These are phyloP conservation scores for Saturnispora silvae DNA, from an alignment of 805 yeast genomes.

Conservation along the genomic window DNA sequence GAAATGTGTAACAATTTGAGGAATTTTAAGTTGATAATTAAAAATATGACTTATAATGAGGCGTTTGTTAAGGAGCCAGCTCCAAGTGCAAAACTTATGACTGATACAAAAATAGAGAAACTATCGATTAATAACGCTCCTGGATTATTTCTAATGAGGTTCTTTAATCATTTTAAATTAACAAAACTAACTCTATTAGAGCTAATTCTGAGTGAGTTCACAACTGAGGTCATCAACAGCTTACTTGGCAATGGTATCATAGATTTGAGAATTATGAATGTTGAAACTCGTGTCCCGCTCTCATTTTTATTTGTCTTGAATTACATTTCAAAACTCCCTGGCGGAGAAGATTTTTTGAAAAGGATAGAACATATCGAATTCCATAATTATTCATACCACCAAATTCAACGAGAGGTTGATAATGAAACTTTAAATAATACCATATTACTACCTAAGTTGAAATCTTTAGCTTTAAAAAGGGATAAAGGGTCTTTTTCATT, in stretches of 20 bases:
- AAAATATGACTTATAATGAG: neutral
- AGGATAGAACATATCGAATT: neutral
- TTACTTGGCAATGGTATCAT: neutral
- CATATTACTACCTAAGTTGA: neutral
- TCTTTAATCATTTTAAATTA: conserved; percentile 5
- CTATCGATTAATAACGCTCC: neutral
- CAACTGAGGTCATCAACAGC: too few species aligned
- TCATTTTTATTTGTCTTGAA: conserved; percentile 1
- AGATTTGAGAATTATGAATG: neutral
- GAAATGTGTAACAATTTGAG: conserved; percentile 5
- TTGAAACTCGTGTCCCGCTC: neutral
- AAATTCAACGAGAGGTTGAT: too few species aligned
- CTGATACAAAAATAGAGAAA: too few species aligned
- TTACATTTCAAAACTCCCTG: neutral
- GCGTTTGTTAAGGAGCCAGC: neutral
- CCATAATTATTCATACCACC: too few species aligned
- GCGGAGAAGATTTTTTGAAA: neutral
- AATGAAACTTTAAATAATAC: too few species aligned
- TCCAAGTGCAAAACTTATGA: neutral
- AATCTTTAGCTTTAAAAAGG: conserved; percentile 4
- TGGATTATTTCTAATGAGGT: conserved; percentile 2
- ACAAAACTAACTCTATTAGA: neutral
- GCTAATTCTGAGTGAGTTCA: neutral
- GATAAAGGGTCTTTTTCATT: conserved; percentile 1
- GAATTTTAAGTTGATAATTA: neutral